Evolutionary conservation across 768 basidiomycete species (phyloP), one percentile per base, ranked within the genome.

Genomic region (Leucogyrophana mollusca): DNA sequence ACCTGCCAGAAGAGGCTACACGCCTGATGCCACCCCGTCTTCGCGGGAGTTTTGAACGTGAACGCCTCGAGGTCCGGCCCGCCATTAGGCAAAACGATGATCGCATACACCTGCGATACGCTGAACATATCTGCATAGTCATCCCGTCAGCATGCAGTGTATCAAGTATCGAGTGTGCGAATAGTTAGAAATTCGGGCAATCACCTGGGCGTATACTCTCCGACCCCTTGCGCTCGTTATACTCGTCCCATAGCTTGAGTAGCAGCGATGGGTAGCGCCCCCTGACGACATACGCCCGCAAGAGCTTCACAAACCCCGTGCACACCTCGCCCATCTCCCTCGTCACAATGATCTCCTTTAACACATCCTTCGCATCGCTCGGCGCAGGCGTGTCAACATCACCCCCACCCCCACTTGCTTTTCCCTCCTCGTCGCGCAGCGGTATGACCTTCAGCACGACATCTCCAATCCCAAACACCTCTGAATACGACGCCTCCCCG

Each of bases 401-500:
- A 21, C 68, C 69, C 32, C 59, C 58, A 6, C 41, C 56, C 17
- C 35, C 27, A 4, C 33, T 38, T n/a, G n/a, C n/a, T n/a, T n/a
- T n/a, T 22, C 50, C 49, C n/a, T 27, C 70, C 56, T 84, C 82
- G 51, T 79, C 72, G 40, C 81, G 73, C 30, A 94, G 65, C 5
- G 92, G 93, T 30, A 94, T 83, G 36, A 96, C 77, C 70, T 94
- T 95, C 52, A 94, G 74, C n/a, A 94, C 93, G 25, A 94, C 81
- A 53, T 88, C 80, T 3, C 87, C 87, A 41, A 94, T 85, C 7
- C 87, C 87, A 64, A 91, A 99, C 22, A 99, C 96, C 60, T 99
- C 96, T 0, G 92, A 95, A 65, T 88, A 99, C 40, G 89, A 91
- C 6, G 96, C 96, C 69, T 99, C 96, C 34, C 95, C 95, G 37